Base-by-base conservation (phyloP, 306 rosid species). In the Prunus armeniaca region DNA sequence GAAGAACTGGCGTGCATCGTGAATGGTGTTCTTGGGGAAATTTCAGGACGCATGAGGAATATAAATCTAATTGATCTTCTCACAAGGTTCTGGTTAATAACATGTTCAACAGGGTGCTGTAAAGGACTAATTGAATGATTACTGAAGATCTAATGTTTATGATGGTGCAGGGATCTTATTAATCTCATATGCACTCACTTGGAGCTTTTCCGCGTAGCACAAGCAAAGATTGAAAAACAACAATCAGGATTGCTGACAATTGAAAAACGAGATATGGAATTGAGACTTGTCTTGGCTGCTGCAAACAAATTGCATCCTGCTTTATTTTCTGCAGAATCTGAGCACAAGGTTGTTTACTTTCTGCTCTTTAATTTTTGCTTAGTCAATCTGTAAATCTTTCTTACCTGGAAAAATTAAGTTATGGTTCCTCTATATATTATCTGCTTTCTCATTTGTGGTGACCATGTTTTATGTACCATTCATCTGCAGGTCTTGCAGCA, bases 231-330 rank as follows among this genome's bases (percentile, higher is more conserved):
- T 75, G 85, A 85, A 82, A 89, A 84, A 62, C 82, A 69, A 81
- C 89, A 83, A 51, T 78, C 81, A 30, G 90, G 81, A 52, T 58
- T 83, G 41, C 72, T 89, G 58, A 84, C 98, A 17, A 74, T 83
- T 74, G 97, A 91, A 85, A 32, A 81, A 66, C 88, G 85, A 86
- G 99, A 96, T 84, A 72, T 64, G 46, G 96, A 89, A 80, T 82
- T 92, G 67, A 92, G 85, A 82, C 71, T 81, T 64, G 76, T 86
- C 81, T 76, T 96, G 89, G 91, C 88, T 78, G 71, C 90, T 46
- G 99, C 92, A 82, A 82, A 92, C 83, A 92, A 89, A 79, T 80
- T 96, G 89, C 99, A 96, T 80, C 99, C 99, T 83, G 99, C 98
- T 84, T 76, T 96, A 75, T 91, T 92, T 91, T 96, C 99, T 77